Base-by-base conservation (phyloP, 2,329 filamentous ascomycete genomes). In the Rhinocladiella mackenziei region DNA sequence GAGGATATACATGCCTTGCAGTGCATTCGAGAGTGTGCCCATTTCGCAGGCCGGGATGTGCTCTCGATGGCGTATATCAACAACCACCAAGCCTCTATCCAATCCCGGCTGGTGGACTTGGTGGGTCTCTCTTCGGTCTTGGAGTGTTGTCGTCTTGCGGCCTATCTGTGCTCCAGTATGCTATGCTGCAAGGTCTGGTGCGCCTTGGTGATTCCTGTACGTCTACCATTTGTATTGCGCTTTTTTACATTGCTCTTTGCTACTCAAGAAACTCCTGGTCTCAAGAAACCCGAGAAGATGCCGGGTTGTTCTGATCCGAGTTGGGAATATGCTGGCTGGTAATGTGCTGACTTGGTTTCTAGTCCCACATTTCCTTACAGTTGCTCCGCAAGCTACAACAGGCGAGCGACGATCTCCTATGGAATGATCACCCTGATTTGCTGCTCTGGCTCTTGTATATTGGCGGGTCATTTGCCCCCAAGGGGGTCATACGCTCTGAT, bases 121-220 rank as follows among this genome's bases (percentile, higher is more conserved):
- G 45, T 48, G 3, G 53, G 50, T 7, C 2, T 10, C 0, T 63
- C 56, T 0, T 29, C 54, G 1, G 14, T 66, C 4, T 42, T 53
- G 1, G 58, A 63, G 2, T 68, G 62, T 42, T 69, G 64, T n/a
- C 53, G 60, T 32, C 56, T 71, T 1, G 68, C 64, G 2, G 63
- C 65, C 6, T 72, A 70, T 54, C 22, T 72, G n/a, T 67, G 62
- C 39, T 65, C 68, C 2, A 54, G 45, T 5, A 68, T 65, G 61
- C 37, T 71, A 0, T 59, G 68, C 30, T 71, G 68, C 48, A 70
- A 58, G 23, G 18, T 67, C 3, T 72, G 69, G 69, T 56, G 61
- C 11, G 55, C 57, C 19, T 62, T 58, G 8, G 55, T 62, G 0
- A 63, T 72, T 45, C 69, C 69, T 0, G 68, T 71, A 54, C 46